Percentiles rank a stretch among this genome's conserved stretches.
phyloP scores from a whole-genome alignment of 306 rosid species.

The Ziziphus jujuba region DNA sequence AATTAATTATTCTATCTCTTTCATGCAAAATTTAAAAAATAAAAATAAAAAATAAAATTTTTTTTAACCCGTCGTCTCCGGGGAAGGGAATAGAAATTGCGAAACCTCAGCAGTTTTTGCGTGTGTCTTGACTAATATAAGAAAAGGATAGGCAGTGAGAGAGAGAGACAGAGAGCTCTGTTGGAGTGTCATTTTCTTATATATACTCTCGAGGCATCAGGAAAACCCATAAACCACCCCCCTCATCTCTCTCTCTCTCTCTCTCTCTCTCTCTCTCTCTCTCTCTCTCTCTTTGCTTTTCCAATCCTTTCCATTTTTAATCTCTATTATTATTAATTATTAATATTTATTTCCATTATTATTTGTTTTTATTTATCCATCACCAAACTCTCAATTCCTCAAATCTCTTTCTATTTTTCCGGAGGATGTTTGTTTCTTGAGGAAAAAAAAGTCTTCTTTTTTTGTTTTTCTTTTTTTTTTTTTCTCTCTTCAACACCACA shows the following conservation, averaged over 20 bases:
- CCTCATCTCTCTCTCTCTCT: neutral
- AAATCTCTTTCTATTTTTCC: slow-evolving; percentile 19
- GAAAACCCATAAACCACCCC: slow-evolving; percentile 25
- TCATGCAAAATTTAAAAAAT: neutral
- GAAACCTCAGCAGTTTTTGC: slow-evolving; percentile 34
- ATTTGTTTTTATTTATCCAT: neutral
- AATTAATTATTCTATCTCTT: neutral
- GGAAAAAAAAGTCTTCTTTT: slow-evolving; percentile 19
- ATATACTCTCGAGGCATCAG: slow-evolving; percentile 65
- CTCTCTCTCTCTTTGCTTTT: slow-evolving; percentile 26
- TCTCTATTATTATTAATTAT: neutral
- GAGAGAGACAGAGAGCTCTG: slow-evolving; percentile 38
- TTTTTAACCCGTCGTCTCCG: slow-evolving; percentile 36
- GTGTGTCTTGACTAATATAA: slow-evolving; percentile 48
- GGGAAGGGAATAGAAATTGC: slow-evolving; percentile 31
- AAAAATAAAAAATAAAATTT: too few species aligned
- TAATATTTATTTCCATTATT: neutral
- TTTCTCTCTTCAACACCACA: slow-evolving; percentile 16
- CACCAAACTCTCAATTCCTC: slow-evolving; percentile 12
- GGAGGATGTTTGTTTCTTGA: slow-evolving; percentile 58
- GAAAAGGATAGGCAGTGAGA: slow-evolving; percentile 21
- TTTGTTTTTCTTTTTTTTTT: neutral
- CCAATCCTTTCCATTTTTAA: slow-evolving; percentile 19
- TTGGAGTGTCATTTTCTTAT: slow-evolving; percentile 83
- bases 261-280: slow-evolving; percentile 36